Base-by-base conservation (phyloP, 2,329 filamentous ascomycete genomes). In the Zymoseptoria tritici region DNA sequence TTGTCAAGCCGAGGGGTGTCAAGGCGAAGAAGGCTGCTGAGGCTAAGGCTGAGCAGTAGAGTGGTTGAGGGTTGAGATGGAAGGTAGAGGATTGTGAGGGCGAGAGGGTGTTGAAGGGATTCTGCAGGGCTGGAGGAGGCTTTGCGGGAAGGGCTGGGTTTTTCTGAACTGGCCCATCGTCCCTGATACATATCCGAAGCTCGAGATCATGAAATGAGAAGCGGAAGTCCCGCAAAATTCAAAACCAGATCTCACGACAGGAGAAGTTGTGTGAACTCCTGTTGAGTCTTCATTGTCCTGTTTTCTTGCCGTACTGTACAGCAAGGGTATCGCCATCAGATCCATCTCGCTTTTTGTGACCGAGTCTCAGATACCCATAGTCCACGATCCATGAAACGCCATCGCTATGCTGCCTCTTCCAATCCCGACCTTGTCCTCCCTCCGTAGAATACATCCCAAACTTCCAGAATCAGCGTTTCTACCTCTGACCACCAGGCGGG, bases 1-100 rank as follows among this genome's bases (percentile, higher is more conserved):
- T 86, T 22, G 54, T 60, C 51, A 72, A 72, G 70, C 66, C 63
- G 31, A 57, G 71, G 42, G 67, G 80, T 69, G 67, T 66, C 8
- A 71, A 72, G 67, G 66, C 68, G 36, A 54, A 59, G 64, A 69
- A 71, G 68, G 67, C 65, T 13, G 58, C 56, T 24, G 58, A 62
- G 54, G 61, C 62, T 60, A 59, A 63, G 61, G 54, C 54, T 52
- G 36, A 54, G 52, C 54, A 46, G 52, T 42, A 52, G n/a, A 22
- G 49, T 52, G 16, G 49, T 54, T 59, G 13, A 16, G 56, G 58
- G 54, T 29, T 46, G n/a, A 5, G 36, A 42, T 13, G 36, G 36
- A 42, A 2, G 36, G 9, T 2, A 9, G 16, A n/a, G 36, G 36
- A 1, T 46, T n/a, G 36, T 46, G 36, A 42, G 36, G 36, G 36